Conservation (phyloP, 192 early-diverging fungal species). For the Entrophospora sp. region DNA sequence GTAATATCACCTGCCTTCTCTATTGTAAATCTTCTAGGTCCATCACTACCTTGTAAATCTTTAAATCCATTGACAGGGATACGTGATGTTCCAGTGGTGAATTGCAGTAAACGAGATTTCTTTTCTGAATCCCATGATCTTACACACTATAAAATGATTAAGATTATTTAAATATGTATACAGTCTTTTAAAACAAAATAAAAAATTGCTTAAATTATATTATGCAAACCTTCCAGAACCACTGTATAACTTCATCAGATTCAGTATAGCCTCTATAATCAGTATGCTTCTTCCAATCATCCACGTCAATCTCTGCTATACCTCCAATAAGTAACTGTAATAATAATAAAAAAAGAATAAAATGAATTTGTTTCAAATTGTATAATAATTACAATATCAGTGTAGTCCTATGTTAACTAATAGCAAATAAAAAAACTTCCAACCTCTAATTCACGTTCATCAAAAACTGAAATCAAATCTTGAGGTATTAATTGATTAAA, state of each 20-base stretch:
- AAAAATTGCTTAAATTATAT: too few relatives aligned
- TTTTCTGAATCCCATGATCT: constrained; percentile 83
- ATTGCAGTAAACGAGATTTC: constrained; percentile 90
- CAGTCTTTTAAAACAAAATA: too few relatives aligned
- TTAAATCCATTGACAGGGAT: constrained; percentile 99
- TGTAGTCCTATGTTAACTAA: too few relatives aligned
- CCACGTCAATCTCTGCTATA: constrained; percentile 91
- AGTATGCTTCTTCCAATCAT: constrained; percentile 98
- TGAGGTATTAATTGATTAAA: constrained; percentile 95
- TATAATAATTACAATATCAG: background rate
- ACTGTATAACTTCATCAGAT: constrained; percentile 87
- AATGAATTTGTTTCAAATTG: background rate
- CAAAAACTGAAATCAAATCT: constrained; percentile 92
- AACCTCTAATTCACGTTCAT: constrained; percentile 89
- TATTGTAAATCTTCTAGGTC: constrained; percentile 89
- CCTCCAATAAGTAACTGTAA: constrained; percentile 83
- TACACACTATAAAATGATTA: constrained; percentile 49
- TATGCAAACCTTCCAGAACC: constrained; percentile 81
- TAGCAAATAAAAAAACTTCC: background rate
- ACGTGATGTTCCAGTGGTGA: constrained; percentile 94
- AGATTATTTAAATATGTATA: too few relatives aligned
- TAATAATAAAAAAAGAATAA: background rate
- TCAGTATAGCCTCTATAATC: constrained; percentile 98
- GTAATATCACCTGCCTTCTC: constrained; percentile 86
- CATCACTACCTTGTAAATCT: constrained; percentile 94